These are phyloP conservation scores for Exophiala mesophila DNA, from an alignment of 2,329 filamentous ascomycete genomes.

Conservation along the genomic window DNA sequence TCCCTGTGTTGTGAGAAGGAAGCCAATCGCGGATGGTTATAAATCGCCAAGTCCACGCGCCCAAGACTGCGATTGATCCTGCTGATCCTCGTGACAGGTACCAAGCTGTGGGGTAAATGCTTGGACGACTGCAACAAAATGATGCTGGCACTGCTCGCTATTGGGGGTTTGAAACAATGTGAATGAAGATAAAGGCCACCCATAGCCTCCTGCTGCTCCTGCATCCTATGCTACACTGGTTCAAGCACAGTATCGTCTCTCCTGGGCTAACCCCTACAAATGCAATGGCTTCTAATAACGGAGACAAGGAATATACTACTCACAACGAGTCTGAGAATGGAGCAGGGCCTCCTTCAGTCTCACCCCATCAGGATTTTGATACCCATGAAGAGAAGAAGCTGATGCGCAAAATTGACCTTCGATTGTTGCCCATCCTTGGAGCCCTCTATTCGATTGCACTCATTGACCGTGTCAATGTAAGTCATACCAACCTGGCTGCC, in stretches of 20 bases:
- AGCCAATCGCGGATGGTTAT: background rate
- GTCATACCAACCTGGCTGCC: background rate
- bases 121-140: too few relatives aligned
- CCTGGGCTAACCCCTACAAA: too few relatives aligned
- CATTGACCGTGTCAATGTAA: constrained; percentile 20
- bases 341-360: background rate
- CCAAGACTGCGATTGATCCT: background rate
- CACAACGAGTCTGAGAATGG: background rate
- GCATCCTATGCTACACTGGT: too few relatives aligned
- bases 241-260: too few relatives aligned
- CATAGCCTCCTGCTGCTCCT: too few relatives aligned
- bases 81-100: background rate
- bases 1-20: too few relatives aligned
- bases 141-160: too few relatives aligned
- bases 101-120: background rate
- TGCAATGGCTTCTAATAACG: too few relatives aligned
- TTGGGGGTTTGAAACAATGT: too few relatives aligned
- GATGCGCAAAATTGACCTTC: constrained; percentile 25
- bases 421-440: constrained; percentile 30
- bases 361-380: background rate
- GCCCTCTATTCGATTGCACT: constrained; percentile 19
- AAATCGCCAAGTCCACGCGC: background rate
- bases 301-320: too few relatives aligned
- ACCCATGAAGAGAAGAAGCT: background rate
- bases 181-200: too few relatives aligned